Evolutionary conservation across 2,329 filamentous ascomycete genomes (phyloP).

Genomic region (Botryotinia convoluta): DNA sequence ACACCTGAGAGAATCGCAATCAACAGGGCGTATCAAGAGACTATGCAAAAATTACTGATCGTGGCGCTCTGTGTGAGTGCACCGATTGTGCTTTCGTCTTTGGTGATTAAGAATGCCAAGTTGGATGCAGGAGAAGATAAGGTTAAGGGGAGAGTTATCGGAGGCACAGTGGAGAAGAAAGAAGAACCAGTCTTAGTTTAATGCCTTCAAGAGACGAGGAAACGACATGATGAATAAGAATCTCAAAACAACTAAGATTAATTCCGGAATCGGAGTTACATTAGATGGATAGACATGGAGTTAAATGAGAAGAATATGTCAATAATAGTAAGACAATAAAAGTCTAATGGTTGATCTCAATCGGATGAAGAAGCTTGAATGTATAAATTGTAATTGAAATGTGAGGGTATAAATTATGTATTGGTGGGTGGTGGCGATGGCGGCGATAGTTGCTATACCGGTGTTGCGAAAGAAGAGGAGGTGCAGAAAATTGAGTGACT

Average conservation of each 20-base stretch:
- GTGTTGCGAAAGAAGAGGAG: not conserved
- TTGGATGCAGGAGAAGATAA: constrained; percentile 39
- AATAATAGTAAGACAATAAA: not conserved
- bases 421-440: not conserved
- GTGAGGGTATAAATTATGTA: not conserved
- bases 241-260: no score
- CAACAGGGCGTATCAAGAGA: constrained; percentile 62
- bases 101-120: constrained; percentile 57
- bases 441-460: no score
- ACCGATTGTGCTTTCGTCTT: constrained; percentile 54
- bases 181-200: not conserved
- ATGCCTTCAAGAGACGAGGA: not conserved
- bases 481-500: not conserved
- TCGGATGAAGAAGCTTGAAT: not conserved
- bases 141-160: constrained; percentile 14
- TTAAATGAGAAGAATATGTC: not conserved
- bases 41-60: constrained; percentile 57
- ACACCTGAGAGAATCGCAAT: constrained; percentile 58
- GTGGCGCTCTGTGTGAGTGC: constrained; percentile 48
- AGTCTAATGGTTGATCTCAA: not conserved
- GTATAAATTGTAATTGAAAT: not conserved
- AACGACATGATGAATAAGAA: not conserved
- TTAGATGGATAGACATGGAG: not conserved
- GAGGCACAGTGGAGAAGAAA: not conserved
- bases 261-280: not conserved